Base-by-base conservation (phyloP, 176 grass and related monocot genomes). In the Cenchrus americanus region DNA sequence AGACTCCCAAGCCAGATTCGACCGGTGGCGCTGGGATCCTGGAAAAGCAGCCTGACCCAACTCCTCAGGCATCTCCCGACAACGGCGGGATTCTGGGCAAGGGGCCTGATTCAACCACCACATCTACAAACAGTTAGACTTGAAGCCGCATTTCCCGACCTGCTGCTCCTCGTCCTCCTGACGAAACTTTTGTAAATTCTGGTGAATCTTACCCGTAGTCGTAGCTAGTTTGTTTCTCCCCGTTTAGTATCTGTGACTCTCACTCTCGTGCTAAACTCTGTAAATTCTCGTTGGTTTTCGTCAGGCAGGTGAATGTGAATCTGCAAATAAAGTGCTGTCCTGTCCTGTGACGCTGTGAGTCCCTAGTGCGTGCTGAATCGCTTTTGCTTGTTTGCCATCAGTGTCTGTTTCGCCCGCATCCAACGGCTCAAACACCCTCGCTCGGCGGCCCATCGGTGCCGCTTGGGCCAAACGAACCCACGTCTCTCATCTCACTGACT, bases 121-220 rank as follows among this genome's bases (percentile, higher is more conserved):
- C 50, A 46, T 55, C 75, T 48, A 82, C 62, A 26, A 15, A 52
- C 63, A 24, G 62, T 57, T 48, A 82, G 78, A 78, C 57, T 30
- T 67, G 50, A 5, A 26, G 22, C 55, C 9, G 14, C 54, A 24
- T 70, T 81, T 43, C 52, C 44, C 44, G 10, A 4, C 8, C 22
- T 12, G 9, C 14, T 62, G 9, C 14, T 52, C 69, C 3, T 68
- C 13, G 53, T 40, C 62, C 54, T 40, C 62, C 46, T 34, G 71
- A 77, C 48, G 15, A 37, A 55, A 57, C 24, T 14, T 13, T 13
- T 77, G 82, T 81, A 82, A 71, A 71, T 78, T 81, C 47, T 47
- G 73, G 63, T 51, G 34, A 27, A 44, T 71, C 1, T n/a, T 71
- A 30, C 62, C 54, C 14, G 50, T 73, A 30, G 50, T 53, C 22